These are phyloP conservation scores for Myxozyma melibiosi DNA, from an alignment of 805 yeast genomes.

Conservation along the genomic window DNA sequence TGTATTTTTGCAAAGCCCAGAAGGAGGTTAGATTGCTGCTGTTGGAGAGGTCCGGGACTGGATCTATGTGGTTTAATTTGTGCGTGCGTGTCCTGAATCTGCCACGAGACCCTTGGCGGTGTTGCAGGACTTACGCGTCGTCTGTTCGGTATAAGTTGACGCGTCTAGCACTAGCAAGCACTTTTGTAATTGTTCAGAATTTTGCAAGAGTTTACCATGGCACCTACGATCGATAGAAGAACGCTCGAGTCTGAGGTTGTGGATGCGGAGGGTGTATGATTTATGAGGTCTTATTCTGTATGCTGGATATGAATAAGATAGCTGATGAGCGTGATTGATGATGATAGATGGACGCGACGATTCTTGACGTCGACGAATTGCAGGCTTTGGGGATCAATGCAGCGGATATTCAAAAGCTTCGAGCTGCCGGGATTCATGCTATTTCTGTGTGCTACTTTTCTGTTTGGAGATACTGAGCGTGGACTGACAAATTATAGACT, in stretches of 20 bases:
- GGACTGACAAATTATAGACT: slow-evolving; percentile 42
- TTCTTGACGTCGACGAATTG: slow-evolving; percentile 34
- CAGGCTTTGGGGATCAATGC: slow-evolving; percentile 58
- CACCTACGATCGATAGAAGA: slow-evolving; percentile 10
- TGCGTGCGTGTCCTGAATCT: slow-evolving; percentile 2
- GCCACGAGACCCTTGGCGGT: slow-evolving; percentile 1
- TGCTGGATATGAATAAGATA: background rate
- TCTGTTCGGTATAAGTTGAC: background rate
- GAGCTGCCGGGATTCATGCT: slow-evolving; percentile 67
- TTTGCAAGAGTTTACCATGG: slow-evolving; percentile 3
- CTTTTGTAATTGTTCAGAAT: too few relatives aligned
- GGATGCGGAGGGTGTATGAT: background rate
- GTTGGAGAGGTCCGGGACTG: too few relatives aligned
- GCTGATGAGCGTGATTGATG: background rate
- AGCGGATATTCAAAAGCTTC: slow-evolving; percentile 70
- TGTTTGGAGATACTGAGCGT: background rate
- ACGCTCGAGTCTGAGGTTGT: slow-evolving; percentile 14
- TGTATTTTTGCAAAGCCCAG: background rate
- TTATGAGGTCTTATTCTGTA: background rate
- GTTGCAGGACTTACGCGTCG: background rate
- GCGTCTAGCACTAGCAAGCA: background rate
- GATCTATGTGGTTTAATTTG: background rate
- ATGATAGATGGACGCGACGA: slow-evolving; percentile 12
- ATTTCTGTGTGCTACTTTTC: slow-evolving; percentile 54
- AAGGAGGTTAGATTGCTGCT: background rate